Evolutionary conservation across 2,329 filamentous ascomycete genomes (phyloP).

Genomic region (Venturia pyrina): DNA sequence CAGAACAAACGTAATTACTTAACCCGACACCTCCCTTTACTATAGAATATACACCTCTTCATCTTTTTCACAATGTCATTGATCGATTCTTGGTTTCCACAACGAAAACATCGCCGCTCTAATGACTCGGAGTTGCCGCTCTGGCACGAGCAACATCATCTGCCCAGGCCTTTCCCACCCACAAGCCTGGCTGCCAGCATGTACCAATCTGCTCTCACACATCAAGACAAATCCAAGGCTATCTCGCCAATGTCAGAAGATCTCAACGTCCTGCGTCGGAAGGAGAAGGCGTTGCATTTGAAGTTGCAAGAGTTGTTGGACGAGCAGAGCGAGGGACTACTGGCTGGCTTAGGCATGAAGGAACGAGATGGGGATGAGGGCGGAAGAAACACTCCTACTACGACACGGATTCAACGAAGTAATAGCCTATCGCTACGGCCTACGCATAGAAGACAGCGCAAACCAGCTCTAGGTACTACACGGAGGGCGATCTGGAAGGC

Average conservation of each 20-base stretch:
- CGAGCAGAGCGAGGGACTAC: slow-evolving; percentile 49
- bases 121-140: slow-evolving; percentile 7
- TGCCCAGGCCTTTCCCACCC: slow-evolving; percentile 14
- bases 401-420: slow-evolving; percentile 28
- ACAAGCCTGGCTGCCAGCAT: slow-evolving; percentile 15
- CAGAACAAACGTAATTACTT: neutral
- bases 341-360: slow-evolving; percentile 35
- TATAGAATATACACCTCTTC: neutral
- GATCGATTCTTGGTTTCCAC: slow-evolving; percentile 3
- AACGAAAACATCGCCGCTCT: neutral
- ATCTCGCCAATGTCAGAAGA: slow-evolving; percentile 25
- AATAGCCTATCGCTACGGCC: slow-evolving; percentile 45
- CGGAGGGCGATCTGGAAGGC: slow-evolving; percentile 54
- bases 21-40: neutral
- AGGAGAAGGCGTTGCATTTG: slow-evolving; percentile 44
- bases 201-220: slow-evolving; percentile 12
- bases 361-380: slow-evolving; percentile 33
- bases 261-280: slow-evolving; percentile 41
- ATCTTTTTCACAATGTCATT: neutral
- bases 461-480: slow-evolving; percentile 49
- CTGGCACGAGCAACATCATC: neutral
- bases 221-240: neutral
- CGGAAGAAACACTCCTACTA: slow-evolving; percentile 40
- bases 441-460: slow-evolving; percentile 34
- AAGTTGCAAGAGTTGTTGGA: slow-evolving; percentile 51